Conservation (phyloP, 768 basidiomycete species). For the Lanmaoa pseudosensibilis region DNA sequence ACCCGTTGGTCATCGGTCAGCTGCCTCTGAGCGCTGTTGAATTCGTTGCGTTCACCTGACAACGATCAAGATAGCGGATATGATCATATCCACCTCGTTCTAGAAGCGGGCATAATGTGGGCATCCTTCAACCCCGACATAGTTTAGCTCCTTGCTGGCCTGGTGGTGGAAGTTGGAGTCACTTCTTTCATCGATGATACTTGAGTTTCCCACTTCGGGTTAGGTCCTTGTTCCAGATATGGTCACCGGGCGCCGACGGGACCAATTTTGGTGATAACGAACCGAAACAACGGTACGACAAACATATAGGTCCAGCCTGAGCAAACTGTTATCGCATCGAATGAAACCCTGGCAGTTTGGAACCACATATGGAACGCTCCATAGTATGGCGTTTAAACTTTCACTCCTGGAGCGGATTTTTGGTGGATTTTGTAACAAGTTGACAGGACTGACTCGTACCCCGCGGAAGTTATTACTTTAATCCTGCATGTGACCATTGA, state of each 20-base stretch:
- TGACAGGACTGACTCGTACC: constrained; percentile 1
- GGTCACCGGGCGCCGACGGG: constrained; percentile 7
- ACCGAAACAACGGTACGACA: constrained; percentile 24
- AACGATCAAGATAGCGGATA: constrained; percentile 18
- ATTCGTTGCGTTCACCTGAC: constrained; percentile 19
- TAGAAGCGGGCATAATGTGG: constrained; percentile 2
- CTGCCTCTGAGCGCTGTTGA: not conserved
- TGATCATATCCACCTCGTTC: constrained; percentile 4
- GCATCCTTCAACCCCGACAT: not conserved
- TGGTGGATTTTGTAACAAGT: constrained; percentile 1
- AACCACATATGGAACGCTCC: constrained; percentile 9
- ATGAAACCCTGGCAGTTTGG: not conserved
- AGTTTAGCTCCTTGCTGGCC: not conserved
- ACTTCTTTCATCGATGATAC: constrained; percentile 8
- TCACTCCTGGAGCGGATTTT: constrained; percentile 10
- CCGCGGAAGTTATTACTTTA: constrained; percentile 8
- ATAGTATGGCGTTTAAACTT: constrained; percentile 3
- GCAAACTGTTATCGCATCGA: constrained; percentile 12
- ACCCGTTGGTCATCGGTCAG: not conserved
- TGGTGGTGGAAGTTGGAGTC: not conserved
- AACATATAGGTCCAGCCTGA: constrained; percentile 23
- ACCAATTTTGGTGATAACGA: constrained; percentile 13
- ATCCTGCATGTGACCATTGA: constrained; percentile 5
- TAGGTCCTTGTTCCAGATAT: constrained; percentile 18
- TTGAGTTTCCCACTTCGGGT: constrained; percentile 3